Conservation (phyloP, 768 basidiomycete species). For the Postia placenta region DNA sequence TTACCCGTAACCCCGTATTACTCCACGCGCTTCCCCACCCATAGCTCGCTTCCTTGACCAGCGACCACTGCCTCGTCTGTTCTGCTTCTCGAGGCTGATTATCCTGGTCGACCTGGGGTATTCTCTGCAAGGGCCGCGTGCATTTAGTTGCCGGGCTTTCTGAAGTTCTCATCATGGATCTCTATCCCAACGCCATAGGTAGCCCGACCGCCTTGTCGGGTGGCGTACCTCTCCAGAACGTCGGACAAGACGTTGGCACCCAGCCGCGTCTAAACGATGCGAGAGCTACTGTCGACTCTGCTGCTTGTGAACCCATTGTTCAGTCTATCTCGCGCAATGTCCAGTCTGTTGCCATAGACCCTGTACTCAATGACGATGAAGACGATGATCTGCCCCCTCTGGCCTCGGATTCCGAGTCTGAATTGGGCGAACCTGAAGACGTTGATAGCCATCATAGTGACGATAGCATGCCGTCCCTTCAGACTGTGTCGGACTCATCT, state of each 20-base stretch:
- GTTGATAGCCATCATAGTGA: conserved; percentile 7
- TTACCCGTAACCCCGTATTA: too few species aligned
- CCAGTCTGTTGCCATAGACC: not conserved
- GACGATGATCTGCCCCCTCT: conserved; percentile 6
- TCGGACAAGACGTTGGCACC: not conserved
- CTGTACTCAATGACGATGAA: not conserved
- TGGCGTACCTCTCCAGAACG: not conserved
- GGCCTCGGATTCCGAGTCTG: conserved; percentile 5
- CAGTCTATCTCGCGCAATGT: not conserved
- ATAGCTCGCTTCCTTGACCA: too few species aligned
- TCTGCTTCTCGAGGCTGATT: too few species aligned
- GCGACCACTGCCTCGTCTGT: too few species aligned
- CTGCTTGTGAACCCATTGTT: not conserved
- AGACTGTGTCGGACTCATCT: conserved; percentile 18
- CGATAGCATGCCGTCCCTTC: conserved; percentile 18
- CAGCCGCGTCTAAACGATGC: not conserved
- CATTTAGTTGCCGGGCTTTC: too few species aligned
- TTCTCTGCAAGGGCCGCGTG: too few species aligned
- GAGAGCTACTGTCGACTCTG: not conserved
- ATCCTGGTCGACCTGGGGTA: too few species aligned
- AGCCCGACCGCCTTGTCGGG: not conserved
- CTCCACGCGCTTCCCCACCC: too few species aligned
- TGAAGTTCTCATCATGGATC: too few species aligned
- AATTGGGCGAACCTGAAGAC: conserved; percentile 3
- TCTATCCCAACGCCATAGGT: not conserved